A percentile compares a stretch with the other conserved stretches of the same genome.
phyloP scores from a whole-genome alignment of 129 eudicot genomes.

The Flaveria trinervia region DNA sequence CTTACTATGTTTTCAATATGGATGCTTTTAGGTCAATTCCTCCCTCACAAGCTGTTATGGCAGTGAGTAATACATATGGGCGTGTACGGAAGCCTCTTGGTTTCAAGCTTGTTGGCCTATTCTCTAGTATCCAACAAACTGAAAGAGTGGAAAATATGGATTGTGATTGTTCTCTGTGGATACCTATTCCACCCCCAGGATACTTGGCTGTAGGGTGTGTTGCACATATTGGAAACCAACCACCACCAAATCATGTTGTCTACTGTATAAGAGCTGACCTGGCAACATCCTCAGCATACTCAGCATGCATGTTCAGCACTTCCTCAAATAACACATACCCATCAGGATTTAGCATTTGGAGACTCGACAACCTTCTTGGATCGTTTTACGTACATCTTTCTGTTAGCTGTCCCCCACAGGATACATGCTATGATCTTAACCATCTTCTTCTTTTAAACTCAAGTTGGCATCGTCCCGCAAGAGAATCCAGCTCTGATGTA shows the following conservation, averaged over 20 bases:
- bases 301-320: constrained; percentile 66
- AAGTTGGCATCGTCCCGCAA: constrained; percentile 48
- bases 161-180: constrained; percentile 85
- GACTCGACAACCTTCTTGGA: constrained; percentile 77
- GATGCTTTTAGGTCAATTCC: constrained; percentile 78
- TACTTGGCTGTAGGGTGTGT: constrained; percentile 91
- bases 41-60: constrained; percentile 89
- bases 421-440: constrained; percentile 67
- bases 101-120: constrained; percentile 68
- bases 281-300: constrained; percentile 76
- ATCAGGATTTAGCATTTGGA: constrained; percentile 95
- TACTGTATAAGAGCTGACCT: constrained; percentile 89
- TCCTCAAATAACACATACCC: constrained; percentile 51
- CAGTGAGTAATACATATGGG: constrained; percentile 86
- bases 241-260: constrained; percentile 87
- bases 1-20: constrained; percentile 21
- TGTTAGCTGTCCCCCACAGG: constrained; percentile 49
- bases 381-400: constrained; percentile 79
- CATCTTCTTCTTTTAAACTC: constrained; percentile 72
- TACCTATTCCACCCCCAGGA: constrained; percentile 91
- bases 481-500: constrained; percentile 43
- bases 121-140: constrained; percentile 57
- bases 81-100: constrained; percentile 94
- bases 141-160: constrained; percentile 43
- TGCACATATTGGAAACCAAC: constrained; percentile 70